These are phyloP conservation scores for Backusella sp. DNA, from an alignment of 192 early-diverging fungal species.

Conservation along the genomic window DNA sequence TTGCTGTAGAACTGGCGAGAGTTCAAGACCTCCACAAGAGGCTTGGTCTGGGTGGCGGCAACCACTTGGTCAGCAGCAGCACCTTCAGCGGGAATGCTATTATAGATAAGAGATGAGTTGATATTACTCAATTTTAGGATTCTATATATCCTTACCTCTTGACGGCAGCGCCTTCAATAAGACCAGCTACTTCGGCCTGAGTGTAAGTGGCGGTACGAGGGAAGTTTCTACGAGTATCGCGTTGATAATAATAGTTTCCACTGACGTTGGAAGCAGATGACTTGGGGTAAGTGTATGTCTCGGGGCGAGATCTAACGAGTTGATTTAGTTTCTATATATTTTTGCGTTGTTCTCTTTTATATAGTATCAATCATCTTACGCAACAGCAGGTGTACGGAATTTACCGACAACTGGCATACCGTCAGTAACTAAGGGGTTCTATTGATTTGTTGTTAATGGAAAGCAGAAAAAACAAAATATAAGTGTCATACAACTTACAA, in stretches of 20 bases:
- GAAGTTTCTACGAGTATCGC: constrained; percentile 89
- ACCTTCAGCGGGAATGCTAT: constrained; percentile 21
- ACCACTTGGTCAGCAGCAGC: constrained; percentile 19
- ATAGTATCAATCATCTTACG: constrained; percentile 40
- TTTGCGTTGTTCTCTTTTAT: neutral
- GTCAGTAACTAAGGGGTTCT: constrained; percentile 62
- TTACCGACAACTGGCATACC: constrained; percentile 66
- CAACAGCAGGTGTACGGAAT: constrained; percentile 69
- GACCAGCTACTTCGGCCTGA: constrained; percentile 69
- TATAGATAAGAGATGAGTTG: neutral
- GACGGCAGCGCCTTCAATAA: constrained; percentile 45
- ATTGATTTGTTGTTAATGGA: constrained; percentile 2
- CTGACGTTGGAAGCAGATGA: constrained; percentile 64
- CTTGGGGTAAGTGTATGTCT: constrained; percentile 50
- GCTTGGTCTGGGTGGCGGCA: constrained; percentile 20
- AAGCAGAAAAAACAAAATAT: neutral
- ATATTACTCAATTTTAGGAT: too few relatives aligned
- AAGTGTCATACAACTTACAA: constrained; percentile 30
- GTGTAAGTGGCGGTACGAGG: constrained; percentile 84
- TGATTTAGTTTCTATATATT: neutral
- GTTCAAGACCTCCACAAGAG: constrained; percentile 35
- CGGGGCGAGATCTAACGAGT: constrained; percentile 45
- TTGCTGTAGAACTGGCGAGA: constrained; percentile 25
- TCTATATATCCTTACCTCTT: constrained; percentile 27
- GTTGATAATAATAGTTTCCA: constrained; percentile 88